Evolutionary conservation across 371 early-diverging fungal genomes (phyloP).

Genomic region (Vavraia culicis): DNA sequence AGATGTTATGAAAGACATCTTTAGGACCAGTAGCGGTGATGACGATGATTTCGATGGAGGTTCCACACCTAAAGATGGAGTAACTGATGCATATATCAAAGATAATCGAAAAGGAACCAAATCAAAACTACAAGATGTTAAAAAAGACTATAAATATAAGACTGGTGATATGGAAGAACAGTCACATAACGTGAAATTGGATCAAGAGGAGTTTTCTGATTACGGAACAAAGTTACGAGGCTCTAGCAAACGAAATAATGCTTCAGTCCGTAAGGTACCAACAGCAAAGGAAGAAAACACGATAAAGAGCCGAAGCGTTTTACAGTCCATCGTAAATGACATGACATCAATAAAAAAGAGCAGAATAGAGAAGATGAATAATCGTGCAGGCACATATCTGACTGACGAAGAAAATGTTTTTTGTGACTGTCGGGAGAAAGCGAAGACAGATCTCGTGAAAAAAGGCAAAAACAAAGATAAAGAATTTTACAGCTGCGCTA

Average conservation of each 20-base stretch:
- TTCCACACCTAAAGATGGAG: too few relatives aligned
- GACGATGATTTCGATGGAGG: too few relatives aligned
- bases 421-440: conserved; percentile 47
- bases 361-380: conserved; percentile 8
- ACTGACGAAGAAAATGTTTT: conserved; percentile 27
- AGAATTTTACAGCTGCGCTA: conserved; percentile 43
- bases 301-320: background rate
- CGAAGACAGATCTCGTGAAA: conserved; percentile 39
- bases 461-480: conserved; percentile 50
- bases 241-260: background rate
- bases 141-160: too few relatives aligned
- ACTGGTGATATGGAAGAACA: too few relatives aligned
- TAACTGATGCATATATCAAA: too few relatives aligned
- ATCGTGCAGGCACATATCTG: conserved; percentile 14
- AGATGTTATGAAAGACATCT: conserved; percentile 20
- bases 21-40: too few relatives aligned
- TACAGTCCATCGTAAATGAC: background rate
- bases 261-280: background rate
- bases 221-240: background rate
- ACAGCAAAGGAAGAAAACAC: background rate
- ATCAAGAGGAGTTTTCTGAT: too few relatives aligned
- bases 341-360: conserved; percentile 1
- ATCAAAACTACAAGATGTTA: too few relatives aligned
- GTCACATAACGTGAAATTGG: too few relatives aligned
- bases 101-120: too few relatives aligned